These are phyloP conservation scores for Yamadazyma mexicana DNA, from an alignment of 1,139 yeast species.

Conservation along the genomic window DNA sequence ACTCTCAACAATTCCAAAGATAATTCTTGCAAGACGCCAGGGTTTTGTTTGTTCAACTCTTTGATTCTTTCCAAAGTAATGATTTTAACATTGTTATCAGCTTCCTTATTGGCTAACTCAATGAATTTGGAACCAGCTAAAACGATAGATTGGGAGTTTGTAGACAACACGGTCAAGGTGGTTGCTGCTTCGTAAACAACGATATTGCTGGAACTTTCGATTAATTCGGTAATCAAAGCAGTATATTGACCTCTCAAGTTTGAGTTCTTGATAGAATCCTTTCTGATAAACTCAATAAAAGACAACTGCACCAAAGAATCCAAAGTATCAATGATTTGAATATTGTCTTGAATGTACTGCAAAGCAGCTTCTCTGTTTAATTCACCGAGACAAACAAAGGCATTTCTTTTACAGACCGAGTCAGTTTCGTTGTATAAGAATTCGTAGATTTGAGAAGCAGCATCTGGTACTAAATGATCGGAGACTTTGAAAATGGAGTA, in stretches of 20 bases:
- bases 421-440: conserved; percentile 84
- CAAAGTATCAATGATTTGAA: conserved; percentile 60
- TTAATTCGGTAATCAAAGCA: conserved; percentile 67
- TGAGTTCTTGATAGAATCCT: conserved; percentile 67
- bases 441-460: conserved; percentile 75
- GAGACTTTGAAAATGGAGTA: conserved; percentile 80
- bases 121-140: conserved; percentile 83
- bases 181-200: conserved; percentile 92
- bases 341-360: conserved; percentile 73
- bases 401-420: conserved; percentile 93
- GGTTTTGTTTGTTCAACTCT: conserved; percentile 70
- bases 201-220: conserved; percentile 71
- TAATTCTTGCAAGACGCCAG: conserved; percentile 83
- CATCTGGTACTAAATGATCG: conserved; percentile 90
- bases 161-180: conserved; percentile 73
- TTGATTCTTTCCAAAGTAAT: conserved; percentile 86
- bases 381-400: conserved; percentile 83
- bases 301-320: conserved; percentile 89
- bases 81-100: conserved; percentile 91
- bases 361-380: conserved; percentile 85
- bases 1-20: conserved; percentile 86
- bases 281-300: conserved; percentile 87
- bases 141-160: conserved; percentile 64
- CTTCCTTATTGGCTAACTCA: conserved; percentile 85
- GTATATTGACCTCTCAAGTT: conserved; percentile 71